Conservation (phyloP, 2,329 filamentous ascomycete species). For the Trichophyton rubrum region DNA sequence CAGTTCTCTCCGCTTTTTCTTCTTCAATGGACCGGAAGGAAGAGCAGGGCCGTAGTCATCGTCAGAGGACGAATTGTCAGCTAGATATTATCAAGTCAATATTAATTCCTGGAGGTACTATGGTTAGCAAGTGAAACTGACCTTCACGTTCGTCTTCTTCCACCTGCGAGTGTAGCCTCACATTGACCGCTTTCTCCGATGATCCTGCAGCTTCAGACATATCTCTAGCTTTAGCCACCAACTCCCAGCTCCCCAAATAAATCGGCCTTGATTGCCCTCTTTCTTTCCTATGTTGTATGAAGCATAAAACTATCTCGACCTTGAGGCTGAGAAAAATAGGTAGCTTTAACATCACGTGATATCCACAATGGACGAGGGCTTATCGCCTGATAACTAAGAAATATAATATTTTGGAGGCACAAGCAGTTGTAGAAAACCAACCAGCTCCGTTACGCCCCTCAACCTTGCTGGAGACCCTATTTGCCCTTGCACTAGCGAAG, state of each 20-base stretch:
- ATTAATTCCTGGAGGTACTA: not conserved
- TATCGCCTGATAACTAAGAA: not conserved
- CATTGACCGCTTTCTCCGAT: not conserved
- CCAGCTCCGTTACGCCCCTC: not conserved
- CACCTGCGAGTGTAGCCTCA: constrained; percentile 3
- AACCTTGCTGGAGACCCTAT: not conserved
- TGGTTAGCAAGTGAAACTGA: not conserved
- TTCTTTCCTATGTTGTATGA: not conserved
- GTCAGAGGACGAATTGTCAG: constrained; percentile 57
- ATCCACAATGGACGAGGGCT: not conserved
- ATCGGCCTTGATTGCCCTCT: not conserved
- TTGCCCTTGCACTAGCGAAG: not conserved
- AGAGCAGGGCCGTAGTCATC: constrained; percentile 91
- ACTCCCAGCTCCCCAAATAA: not conserved
- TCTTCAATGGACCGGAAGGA: constrained; percentile 69
- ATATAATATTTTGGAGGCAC: not conserved
- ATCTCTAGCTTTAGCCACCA: not conserved
- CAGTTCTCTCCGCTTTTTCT: constrained; percentile 70
- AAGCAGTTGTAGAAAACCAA: not conserved
- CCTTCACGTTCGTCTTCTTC: constrained; percentile 3
- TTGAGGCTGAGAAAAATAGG: not conserved
- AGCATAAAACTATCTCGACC: not conserved
- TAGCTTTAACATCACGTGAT: not conserved
- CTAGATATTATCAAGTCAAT: constrained; percentile 3
- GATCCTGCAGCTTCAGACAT: not conserved